Conservation (phyloP, 116 monocot genomes). For the Papilionanthe hybrid region DNA sequence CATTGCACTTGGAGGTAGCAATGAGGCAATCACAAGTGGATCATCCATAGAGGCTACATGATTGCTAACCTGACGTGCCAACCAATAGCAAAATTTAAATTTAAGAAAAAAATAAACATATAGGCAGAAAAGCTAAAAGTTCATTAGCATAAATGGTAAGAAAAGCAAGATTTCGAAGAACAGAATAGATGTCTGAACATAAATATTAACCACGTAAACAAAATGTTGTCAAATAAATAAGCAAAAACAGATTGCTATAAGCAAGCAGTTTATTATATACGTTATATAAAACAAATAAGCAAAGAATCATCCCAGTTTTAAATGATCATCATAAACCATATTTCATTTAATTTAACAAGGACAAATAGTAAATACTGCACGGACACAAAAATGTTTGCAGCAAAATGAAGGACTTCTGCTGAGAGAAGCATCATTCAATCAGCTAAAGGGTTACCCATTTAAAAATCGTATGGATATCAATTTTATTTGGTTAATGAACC, state of each 20-base stretch:
- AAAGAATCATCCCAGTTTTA: background rate
- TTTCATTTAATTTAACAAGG: background rate
- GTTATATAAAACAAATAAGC: background rate
- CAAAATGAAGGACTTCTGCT: background rate
- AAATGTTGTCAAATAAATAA: background rate
- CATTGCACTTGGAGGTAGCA: slow-evolving; percentile 76
- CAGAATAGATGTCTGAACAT: background rate
- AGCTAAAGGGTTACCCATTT: background rate
- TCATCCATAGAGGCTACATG: slow-evolving; percentile 93
- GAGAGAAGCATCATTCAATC: background rate
- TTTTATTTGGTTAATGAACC: background rate
- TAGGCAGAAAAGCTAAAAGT: background rate
- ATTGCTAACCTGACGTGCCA: slow-evolving; percentile 63
- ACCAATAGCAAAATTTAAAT: background rate
- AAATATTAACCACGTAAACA: background rate
- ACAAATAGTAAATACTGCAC: background rate
- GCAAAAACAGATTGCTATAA: background rate
- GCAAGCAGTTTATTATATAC: background rate
- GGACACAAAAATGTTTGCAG: background rate
- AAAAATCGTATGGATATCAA: background rate
- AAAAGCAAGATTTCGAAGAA: background rate
- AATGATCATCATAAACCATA: background rate
- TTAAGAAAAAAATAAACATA: background rate
- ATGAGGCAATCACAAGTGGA: slow-evolving; percentile 81
- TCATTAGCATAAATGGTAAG: background rate